Evolutionary conservation across 805 yeast genomes (phyloP), one percentile per base, ranked within the genome.

Genomic region (Zygosaccharomyces bailii): DNA sequence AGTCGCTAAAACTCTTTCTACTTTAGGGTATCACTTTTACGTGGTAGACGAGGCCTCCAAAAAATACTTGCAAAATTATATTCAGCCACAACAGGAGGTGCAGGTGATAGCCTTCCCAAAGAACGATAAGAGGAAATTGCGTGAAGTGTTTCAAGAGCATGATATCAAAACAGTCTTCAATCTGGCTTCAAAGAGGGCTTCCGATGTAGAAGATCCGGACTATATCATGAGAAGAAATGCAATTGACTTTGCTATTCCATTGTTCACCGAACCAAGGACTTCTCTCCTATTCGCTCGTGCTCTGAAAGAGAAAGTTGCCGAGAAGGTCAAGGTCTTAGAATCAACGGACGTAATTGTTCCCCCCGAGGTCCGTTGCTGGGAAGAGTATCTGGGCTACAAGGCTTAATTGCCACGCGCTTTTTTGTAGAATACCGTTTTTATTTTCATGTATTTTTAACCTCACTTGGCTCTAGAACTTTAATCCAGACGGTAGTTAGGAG

Each of bases 201-300:
- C 86, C 59, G 71, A 77, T 52, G 75, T 87, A 52, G 68, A 79
- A 52, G 97, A 93, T 62, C 84, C 85, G 68, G 97, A 93, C 70
- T 93, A 93, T 68, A 83, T 91, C 46, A 93, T 93, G 99, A 84
- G 99, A 75, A 84, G 99, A 74, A 93, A 93, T 67, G 98, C 99
- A 38, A 95, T 93, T 71, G 99, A 93, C 68, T 93, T 93, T 66
- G 98, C 86, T 49, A 84, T 91, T 60, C 96, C 99, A 34, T 74
- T 93, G 63, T 91, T 93, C 75, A 93, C 91, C 65, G 99, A 93
- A 73, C 96, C 98, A 53, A 82, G 88, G 65, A 95, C 99, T 17
- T 84, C 96, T 2, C 63, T 82, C 57, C 71, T 93, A 56, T 93
- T 93, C 68, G 89, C 97, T 17, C 72, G 80, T 61, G 86, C 96